Base-by-base conservation (phyloP, 2,329 filamentous ascomycete species). In the Colletotrichum liriopes region DNA sequence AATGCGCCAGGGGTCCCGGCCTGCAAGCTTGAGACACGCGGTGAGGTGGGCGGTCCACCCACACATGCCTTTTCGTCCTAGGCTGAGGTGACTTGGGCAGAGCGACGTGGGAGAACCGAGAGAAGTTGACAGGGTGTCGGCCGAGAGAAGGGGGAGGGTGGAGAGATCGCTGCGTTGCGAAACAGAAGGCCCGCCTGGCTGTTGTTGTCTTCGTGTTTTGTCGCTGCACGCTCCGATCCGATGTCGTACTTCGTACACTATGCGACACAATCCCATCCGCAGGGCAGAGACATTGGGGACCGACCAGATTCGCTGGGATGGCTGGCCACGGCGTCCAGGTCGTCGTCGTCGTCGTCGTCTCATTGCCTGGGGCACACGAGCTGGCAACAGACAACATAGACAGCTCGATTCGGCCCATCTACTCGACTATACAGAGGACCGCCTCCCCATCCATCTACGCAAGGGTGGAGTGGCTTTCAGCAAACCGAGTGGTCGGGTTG, bases 1-100 rank as follows among this genome's bases (percentile, higher is more conserved):
- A 52, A 72, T 55, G 59, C 26, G 52, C 65, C 59, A 72, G 65
- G 69, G 59, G 65, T 49, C 65, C 65, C 58, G 43, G 65, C 55
- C 39, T 61, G 65, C 65, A 65, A 11, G 52, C 64, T 64, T 72
- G 69, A 72, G 69, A 72, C 69, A 65, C 59, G 66, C 54, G 59
- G 59, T 60, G 59, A 54, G 65, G 60, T 69, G 69, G 69, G 69
- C 39, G 65, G 45, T 60, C 69, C 69, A 71, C 64, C 18, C 56
- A 58, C 68, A 62, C 51, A 63, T 41, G 51, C 56, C 8, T 32
- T 58, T 66, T 58, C 39, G 43, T 37, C 26, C 68, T 65, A 37
- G 58, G 41, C 61, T 67, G 56, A 51, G 49, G 37, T 26, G 32
- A 58, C 52, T 47, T 65, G 54, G 61, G 45, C 35, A 65, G 47